A percentile compares a stretch with the other conserved stretches of the same genome.
Evolutionary conservation across 352 stramenopile genomes (phyloP).

Genomic region (Phytophthora brassicae): DNA sequence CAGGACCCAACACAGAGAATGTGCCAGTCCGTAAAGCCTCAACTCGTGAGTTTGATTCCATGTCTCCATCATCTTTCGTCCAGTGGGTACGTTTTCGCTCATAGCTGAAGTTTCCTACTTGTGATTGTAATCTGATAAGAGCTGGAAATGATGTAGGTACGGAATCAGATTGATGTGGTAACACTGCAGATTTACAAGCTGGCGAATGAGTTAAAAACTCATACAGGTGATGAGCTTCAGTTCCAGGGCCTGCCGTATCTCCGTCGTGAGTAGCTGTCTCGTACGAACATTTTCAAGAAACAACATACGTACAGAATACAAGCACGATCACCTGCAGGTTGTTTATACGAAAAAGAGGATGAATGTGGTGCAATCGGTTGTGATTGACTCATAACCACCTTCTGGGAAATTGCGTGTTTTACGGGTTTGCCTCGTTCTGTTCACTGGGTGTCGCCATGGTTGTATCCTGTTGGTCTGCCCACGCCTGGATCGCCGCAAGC

Average conservation of each 20-base stretch:
- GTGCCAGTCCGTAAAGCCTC: slow-evolving; percentile 9
- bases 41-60: slow-evolving; percentile 30
- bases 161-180: slow-evolving; percentile 39
- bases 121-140: not conserved
- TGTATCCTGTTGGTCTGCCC: slow-evolving; percentile 62
- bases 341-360: not conserved
- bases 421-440: slow-evolving; percentile 19
- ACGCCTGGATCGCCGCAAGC: slow-evolving; percentile 75
- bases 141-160: slow-evolving; percentile 36
- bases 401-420: not conserved
- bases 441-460: slow-evolving; percentile 33
- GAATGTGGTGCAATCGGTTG: too few species aligned
- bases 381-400: not conserved
- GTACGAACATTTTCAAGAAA: not conserved
- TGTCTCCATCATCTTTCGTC: slow-evolving; percentile 26
- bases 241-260: slow-evolving; percentile 63
- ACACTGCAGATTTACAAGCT: slow-evolving; percentile 47
- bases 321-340: not conserved
- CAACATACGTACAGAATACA: not conserved
- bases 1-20: not conserved
- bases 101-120: too few species aligned
- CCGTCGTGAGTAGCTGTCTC: slow-evolving; percentile 11
- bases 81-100: slow-evolving; percentile 42
- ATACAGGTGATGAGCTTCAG: slow-evolving; percentile 64
- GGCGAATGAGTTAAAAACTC: slow-evolving; percentile 39